A percentile compares a stretch with the other conserved stretches of the same genome.
phyloP scores from a whole-genome alignment of 495 filamentous ascomycete genomes.

The Terfezia claveryi region DNA sequence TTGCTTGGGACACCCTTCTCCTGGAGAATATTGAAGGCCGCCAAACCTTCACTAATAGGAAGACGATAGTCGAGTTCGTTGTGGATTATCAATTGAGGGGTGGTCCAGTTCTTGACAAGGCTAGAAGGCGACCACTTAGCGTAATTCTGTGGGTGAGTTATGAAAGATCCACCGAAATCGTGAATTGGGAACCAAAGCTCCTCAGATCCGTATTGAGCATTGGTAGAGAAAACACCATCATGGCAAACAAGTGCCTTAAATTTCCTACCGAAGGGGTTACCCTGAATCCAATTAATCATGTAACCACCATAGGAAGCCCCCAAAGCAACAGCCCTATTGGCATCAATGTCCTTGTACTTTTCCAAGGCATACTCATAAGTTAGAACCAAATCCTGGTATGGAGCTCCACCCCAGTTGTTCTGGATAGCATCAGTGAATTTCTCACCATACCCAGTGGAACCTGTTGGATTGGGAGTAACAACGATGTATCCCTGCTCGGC shows the following conservation, averaged over 20 bases:
- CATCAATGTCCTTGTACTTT: slow-evolving; percentile 55
- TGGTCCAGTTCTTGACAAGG: slow-evolving; percentile 47
- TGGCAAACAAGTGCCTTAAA: slow-evolving; percentile 84
- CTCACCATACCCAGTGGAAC: slow-evolving; percentile 70
- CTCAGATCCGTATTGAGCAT: slow-evolving; percentile 44
- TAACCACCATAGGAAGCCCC: slow-evolving; percentile 75
- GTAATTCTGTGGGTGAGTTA: slow-evolving; percentile 50
- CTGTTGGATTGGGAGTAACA: slow-evolving; percentile 72
- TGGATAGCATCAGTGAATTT: slow-evolving; percentile 53
- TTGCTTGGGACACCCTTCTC: slow-evolving; percentile 44
- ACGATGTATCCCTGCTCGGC: slow-evolving; percentile 83
- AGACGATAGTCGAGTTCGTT: slow-evolving; percentile 80
- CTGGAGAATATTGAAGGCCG: slow-evolving; percentile 78
- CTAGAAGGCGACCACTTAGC: slow-evolving; percentile 61
- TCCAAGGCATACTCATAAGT: slow-evolving; percentile 56
- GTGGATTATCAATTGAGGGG: slow-evolving; percentile 69
- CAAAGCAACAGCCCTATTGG: slow-evolving; percentile 49
- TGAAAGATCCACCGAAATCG: slow-evolving; percentile 60
- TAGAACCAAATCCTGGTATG: slow-evolving; percentile 32
- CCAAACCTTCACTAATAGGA: slow-evolving; percentile 59
- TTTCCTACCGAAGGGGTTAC: slow-evolving; percentile 44
- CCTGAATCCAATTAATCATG: slow-evolving; percentile 42
- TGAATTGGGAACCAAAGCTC: slow-evolving; percentile 79
- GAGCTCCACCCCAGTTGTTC: slow-evolving; percentile 38
- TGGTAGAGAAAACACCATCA: slow-evolving; percentile 70